Conservation (phyloP, 495 filamentous ascomycete genomes). For the Xylaria cubensis region DNA sequence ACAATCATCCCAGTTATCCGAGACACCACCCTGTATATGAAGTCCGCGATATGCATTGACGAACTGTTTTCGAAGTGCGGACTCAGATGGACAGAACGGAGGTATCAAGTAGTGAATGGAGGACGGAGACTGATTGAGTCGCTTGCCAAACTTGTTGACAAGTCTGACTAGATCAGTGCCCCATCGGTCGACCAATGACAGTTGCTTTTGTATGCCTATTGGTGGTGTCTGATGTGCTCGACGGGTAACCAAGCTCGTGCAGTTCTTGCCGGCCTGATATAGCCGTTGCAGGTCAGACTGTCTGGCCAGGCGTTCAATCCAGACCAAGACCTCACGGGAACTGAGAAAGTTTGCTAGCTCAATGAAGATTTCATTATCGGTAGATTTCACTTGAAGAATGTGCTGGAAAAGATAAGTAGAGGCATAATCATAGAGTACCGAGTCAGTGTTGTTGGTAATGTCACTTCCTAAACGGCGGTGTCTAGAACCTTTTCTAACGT, state of each 20-base stretch:
- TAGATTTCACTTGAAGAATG: not conserved
- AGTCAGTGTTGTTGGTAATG: not conserved
- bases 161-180: slow-evolving; percentile 24
- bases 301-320: slow-evolving; percentile 25
- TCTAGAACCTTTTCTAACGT: not conserved
- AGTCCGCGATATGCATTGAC: slow-evolving; percentile 27
- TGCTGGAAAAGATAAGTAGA: slow-evolving; percentile 30
- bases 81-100: slow-evolving; percentile 40
- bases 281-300: slow-evolving; percentile 21
- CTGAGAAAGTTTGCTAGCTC: slow-evolving; percentile 24
- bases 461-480: not conserved
- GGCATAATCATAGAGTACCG: slow-evolving; percentile 25
- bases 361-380: slow-evolving; percentile 21
- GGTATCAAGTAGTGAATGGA: slow-evolving; percentile 41
- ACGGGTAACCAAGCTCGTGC: slow-evolving; percentile 10
- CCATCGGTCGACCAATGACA: slow-evolving; percentile 23
- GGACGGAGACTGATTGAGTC: slow-evolving; percentile 30
- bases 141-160: slow-evolving; percentile 22
- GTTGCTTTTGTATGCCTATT: not conserved
- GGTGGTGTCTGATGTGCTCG: slow-evolving; percentile 5
- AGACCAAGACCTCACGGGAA: slow-evolving; percentile 19
- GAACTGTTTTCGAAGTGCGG: slow-evolving; percentile 32
- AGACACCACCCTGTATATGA: slow-evolving; percentile 33
- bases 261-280: slow-evolving; percentile 28
- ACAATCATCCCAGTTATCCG: slow-evolving; percentile 38